Evolutionary conservation across 148 eudicot genomes (phyloP), one percentile per base, ranked within the genome.

Genomic region (Pharnaceum exiguum): DNA sequence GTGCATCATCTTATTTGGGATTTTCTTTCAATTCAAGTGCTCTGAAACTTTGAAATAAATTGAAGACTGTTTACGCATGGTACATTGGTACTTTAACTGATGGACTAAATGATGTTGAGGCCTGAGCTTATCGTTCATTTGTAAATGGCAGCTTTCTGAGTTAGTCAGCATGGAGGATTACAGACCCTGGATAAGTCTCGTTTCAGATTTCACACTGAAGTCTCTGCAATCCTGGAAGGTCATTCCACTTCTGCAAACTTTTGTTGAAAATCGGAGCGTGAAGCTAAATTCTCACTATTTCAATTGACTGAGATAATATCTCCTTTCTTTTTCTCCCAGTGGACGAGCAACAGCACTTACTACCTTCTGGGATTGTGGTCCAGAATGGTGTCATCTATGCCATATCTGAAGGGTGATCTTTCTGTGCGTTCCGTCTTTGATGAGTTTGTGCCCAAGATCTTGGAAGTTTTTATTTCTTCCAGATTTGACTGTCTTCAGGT

Each of bases 321-420:
- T 25, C 17, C 46, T 2, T 28, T 12, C 12, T 22, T 51, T 57
- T 38, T 51, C 11, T 68, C 59, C 48, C 60, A 91, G 98, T 91
- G 98, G 98, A 89, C 98, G 35, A 80, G 96, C 78, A 76, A 79
- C 86, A 91, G 98, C 66, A 81, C 87, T 29, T 82, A 82, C 78
- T 91, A 87, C 77, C 88, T 91, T 67, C 81, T 91, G 50, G 96
- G 88, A 37, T 74, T 91, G 52, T 87, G 96, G 96, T 87, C 96
- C 25, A 81, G 81, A 77, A 70, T 91, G 88, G 90, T 91, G 51
- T 75, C 82, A 32, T 79, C 96, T 60, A 73, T 87, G 48, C 90
- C 94, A 24, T 82, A 77, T 65, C 26, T 81, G 79, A 91, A 85
- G 71, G 82, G 83, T 57, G 86, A 87, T 49, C 64, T 77, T 15